Evolutionary conservation across 257 asterid genomes (phyloP), one percentile per base, ranked within the genome.

Genomic region (Osmanthus fragrans): DNA sequence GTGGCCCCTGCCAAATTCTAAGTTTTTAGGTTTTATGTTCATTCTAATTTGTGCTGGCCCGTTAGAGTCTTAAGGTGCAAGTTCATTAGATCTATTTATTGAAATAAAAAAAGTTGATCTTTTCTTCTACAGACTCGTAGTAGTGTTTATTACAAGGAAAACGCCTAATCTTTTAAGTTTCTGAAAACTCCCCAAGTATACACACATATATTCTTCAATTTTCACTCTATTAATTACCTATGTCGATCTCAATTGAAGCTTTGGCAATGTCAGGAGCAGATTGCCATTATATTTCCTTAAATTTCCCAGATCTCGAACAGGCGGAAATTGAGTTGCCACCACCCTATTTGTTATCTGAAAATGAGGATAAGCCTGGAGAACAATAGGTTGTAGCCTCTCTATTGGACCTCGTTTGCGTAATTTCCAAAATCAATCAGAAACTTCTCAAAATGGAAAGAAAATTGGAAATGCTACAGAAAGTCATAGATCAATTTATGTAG

Each of bases 181-280:
- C 39, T 36, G 9, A 36, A 36, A 36, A 6, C 39, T 6, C 39
- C 8, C 39, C 9, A 36, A 36, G 39, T 34, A 60, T 7, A 51
- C 9, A 18, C 18, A 51, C 9, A 1, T 36, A 60, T 60, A 10
- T 60, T 60, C 33, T 21, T 60, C 32, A 25, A 11, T 9, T 39
- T 1, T 39, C 13, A 39, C 8, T 6, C 10, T n/a, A 39, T 9
- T 10, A 8, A 39, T 39, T 25, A 60, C 6, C 25, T 23, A 86
- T 82, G 93, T 47, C 72, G 0, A 27, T 75, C 67, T 89, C 93
- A 18, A 77, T 87, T 47, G 91, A 85, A 80, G 91, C 91, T 25
- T 73, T 87, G 74, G 90, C 91, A 34, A 87, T 89, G 91, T 73
- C 84, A 1, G 88, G 90, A n/a, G 86, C 80, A 58, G 65, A 79